Percentiles rank a stretch among this genome's conserved stretches.
phyloP scores from a whole-genome alignment of 495 filamentous ascomycete species.

The Penicillium nucicola region DNA sequence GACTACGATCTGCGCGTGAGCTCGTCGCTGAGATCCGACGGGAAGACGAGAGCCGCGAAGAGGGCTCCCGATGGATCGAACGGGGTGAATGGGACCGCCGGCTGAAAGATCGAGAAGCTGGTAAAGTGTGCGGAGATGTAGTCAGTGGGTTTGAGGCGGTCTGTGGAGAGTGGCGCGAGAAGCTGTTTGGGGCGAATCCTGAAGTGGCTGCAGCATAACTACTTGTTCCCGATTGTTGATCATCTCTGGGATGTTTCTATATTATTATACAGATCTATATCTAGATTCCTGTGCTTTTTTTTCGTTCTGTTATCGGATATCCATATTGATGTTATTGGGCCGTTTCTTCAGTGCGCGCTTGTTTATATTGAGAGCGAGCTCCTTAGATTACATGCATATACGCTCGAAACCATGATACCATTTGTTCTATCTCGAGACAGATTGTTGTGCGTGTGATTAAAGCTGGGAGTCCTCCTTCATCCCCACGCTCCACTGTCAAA shows the following conservation, averaged over 20 bases:
- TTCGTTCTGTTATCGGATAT: slow-evolving; percentile 24
- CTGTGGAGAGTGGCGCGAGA: slow-evolving; percentile 63
- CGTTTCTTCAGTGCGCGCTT: slow-evolving; percentile 4
- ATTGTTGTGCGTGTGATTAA: no score
- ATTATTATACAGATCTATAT: background rate
- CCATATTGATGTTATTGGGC: slow-evolving; percentile 12
- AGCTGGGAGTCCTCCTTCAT: no score
- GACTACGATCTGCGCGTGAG: slow-evolving; percentile 72
- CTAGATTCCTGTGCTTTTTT: slow-evolving; percentile 16
- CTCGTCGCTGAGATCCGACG: slow-evolving; percentile 77
- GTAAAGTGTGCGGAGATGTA: slow-evolving; percentile 75
- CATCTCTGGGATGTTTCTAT: background rate
- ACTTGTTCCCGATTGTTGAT: slow-evolving; percentile 1
- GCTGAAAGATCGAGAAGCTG: slow-evolving; percentile 71
- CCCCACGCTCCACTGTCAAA: no score
- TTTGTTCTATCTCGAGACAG: background rate
- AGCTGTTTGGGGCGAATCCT: slow-evolving; percentile 44
- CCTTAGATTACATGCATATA: background rate
- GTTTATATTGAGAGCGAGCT: slow-evolving; percentile 10
- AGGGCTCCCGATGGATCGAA: slow-evolving; percentile 76
- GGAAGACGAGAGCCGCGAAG: slow-evolving; percentile 77
- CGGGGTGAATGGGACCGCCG: slow-evolving; percentile 76
- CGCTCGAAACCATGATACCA: slow-evolving; percentile 8
- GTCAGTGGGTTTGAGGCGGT: slow-evolving; percentile 88
- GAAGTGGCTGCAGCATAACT: slow-evolving; percentile 37